Evolutionary conservation across 306 rosid species (phyloP), one percentile per base, ranked within the genome.

Genomic region (Canavalia ensiformis): DNA sequence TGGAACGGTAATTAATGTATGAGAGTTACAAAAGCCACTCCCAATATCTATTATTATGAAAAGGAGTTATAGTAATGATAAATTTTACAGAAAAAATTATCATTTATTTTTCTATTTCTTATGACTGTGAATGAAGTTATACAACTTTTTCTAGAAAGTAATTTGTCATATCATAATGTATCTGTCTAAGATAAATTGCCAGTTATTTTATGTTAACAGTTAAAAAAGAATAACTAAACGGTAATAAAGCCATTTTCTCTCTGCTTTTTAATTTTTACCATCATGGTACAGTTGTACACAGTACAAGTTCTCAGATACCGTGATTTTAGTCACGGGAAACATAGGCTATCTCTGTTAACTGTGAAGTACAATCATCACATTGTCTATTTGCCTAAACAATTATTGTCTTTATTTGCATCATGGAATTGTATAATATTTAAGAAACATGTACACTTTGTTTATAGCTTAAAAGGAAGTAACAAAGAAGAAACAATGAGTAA

Each of bases 301-400:
- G 64, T 65, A 54, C 55, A 80, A 31, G 65, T 69, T 63, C 46
- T 56, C 30, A 30, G 35, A 69, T 66, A 25, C 72, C 70, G 54
- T 76, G 80, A 41, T 72, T 72, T 71, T 76, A 39, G 71, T 81
- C 80, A 76, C 82, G 75, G 83, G 78, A 58, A 76, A 54, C 39
- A 57, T 51, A 71, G 25, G 41, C 66, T 29, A 63, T 76, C 67
- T 77, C 33, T 76, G 6, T 28, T 67, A 44, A 62, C 50, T 65
- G 11, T 65, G 39, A 37, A 47, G 85, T 64, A 71, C 72, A 50
- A 60, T 67, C 84, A 79, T 74, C 4, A 37, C 70, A n/a, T 34
- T n/a, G 57, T 57, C 80, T 37, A 57, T 33, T 18, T 72, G 76
- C 57, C 58, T 46, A 54, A 69, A 51, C 18, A 6, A 7, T 78